phyloP scores from a whole-genome alignment of 2,329 filamentous ascomycete genomes.

The Fusarium gaditjirri region DNA sequence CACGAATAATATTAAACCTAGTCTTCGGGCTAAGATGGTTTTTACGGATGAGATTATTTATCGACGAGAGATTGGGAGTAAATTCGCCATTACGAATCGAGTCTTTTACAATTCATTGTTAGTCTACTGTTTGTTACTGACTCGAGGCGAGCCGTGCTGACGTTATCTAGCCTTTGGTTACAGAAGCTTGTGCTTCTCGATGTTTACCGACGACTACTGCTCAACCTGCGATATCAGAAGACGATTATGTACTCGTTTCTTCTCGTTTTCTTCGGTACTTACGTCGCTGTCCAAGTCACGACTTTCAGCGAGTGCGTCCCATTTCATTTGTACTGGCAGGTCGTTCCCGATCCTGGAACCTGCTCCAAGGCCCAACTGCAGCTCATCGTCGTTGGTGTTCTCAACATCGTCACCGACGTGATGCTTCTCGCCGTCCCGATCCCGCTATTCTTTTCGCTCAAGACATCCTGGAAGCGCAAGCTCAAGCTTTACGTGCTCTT shows the following conservation, averaged over 20 bases:
- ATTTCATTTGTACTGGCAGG: conserved; percentile 35
- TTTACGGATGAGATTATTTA: not conserved
- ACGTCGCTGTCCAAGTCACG: conserved; percentile 22
- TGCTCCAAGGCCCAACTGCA: conserved; percentile 34
- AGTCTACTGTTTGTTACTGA: not conserved
- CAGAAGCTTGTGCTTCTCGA: conserved; percentile 35
- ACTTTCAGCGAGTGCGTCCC: conserved; percentile 36
- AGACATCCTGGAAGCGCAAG: conserved; percentile 46
- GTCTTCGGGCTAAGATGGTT: not conserved
- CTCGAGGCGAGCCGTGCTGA: not conserved
- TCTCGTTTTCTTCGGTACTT: conserved; percentile 27
- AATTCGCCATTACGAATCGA: not conserved
- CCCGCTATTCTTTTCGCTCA: conserved; percentile 44
- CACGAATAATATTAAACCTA: not conserved
- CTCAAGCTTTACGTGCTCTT: conserved; percentile 49
- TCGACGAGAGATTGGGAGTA: not conserved
- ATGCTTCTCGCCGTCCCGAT: conserved; percentile 44
- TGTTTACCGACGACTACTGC: conserved; percentile 28
- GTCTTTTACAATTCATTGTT: conserved; percentile 9
- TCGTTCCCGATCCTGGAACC: conserved; percentile 27
- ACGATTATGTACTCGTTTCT: conserved; percentile 24
- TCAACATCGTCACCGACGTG: conserved; percentile 45
- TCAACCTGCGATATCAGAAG: conserved; percentile 23
- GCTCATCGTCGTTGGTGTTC: conserved; percentile 35
- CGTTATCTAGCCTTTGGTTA: conserved; percentile 21